A percentile compares a stretch with the other conserved stretches of the same genome.
Conservation (phyloP, 352 stramenopile species). For the Thraustochytrium striatum region DNA sequence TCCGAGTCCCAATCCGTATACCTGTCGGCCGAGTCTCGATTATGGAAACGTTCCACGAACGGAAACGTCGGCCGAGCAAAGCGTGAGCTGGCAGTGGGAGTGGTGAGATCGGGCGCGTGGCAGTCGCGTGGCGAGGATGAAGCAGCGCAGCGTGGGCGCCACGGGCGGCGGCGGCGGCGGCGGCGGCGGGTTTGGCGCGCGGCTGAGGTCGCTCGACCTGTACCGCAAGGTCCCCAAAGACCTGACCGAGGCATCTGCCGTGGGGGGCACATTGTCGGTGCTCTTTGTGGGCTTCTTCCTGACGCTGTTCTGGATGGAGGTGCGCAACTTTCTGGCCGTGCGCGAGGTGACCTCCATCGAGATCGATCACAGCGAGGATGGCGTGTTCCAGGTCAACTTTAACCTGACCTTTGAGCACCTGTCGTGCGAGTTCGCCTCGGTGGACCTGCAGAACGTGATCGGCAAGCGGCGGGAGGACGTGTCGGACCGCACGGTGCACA, state of each 20-base stretch:
- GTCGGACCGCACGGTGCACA: constrained; percentile 41
- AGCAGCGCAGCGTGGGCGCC: background rate
- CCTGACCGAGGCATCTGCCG: constrained; percentile 33
- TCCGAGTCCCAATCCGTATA: too few species aligned
- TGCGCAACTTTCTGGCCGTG: constrained; percentile 29
- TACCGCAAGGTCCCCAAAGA: constrained; percentile 45
- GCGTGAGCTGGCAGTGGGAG: too few species aligned
- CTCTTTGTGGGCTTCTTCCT: constrained; percentile 30
- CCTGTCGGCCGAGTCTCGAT: too few species aligned
- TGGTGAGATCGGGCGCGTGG: too few species aligned
- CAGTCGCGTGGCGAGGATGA: too few species aligned
- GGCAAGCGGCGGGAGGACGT: constrained; percentile 20
- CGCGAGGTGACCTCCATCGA: constrained; percentile 34
- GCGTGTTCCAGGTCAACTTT: constrained; percentile 47
- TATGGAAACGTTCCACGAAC: too few species aligned
- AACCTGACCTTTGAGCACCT: constrained; percentile 42
- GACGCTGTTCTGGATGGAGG: constrained; percentile 21
- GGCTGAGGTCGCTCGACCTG: constrained; percentile 42
- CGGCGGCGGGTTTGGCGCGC: background rate
- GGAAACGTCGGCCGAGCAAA: too few species aligned
- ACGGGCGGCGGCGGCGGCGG: background rate
- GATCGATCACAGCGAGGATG: constrained; percentile 41
- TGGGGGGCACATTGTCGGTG: constrained; percentile 39
- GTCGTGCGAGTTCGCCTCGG: constrained; percentile 21
- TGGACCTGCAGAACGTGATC: constrained; percentile 45